Evolutionary conservation across 2,329 filamentous ascomycete genomes (phyloP).

Genomic region (Diplodia intermedia): DNA sequence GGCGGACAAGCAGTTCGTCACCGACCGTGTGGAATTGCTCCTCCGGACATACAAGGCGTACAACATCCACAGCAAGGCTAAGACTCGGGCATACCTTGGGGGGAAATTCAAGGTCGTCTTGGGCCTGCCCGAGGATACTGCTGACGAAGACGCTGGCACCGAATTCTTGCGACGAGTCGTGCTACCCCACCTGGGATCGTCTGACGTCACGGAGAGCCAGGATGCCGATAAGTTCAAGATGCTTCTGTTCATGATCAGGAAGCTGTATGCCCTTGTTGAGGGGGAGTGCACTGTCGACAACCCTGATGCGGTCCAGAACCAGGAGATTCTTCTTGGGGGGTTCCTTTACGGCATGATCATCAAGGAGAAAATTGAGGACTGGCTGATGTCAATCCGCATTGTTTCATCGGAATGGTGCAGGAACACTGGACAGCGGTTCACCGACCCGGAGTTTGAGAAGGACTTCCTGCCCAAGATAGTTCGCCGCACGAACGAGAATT

Average conservation of each 20-base stretch:
- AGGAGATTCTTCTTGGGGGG: constrained; percentile 91
- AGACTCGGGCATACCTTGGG: constrained; percentile 86
- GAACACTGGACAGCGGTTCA: constrained; percentile 66
- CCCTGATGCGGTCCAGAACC: constrained; percentile 94
- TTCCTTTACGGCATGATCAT: constrained; percentile 95
- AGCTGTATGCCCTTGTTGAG: constrained; percentile 90
- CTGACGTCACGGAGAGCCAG: constrained; percentile 81
- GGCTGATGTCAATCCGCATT: constrained; percentile 70
- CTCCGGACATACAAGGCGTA: constrained; percentile 94
- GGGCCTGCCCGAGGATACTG: constrained; percentile 81
- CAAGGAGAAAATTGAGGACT: constrained; percentile 93
- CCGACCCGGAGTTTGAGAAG: constrained; percentile 75
- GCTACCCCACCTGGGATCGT: constrained; percentile 86
- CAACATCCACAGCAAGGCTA: constrained; percentile 77
- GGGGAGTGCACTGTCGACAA: constrained; percentile 95
- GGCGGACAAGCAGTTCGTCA: constrained; percentile 86
- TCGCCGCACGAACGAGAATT: constrained; percentile 81
- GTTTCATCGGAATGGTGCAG: constrained; percentile 63
- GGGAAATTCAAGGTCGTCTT: constrained; percentile 90
- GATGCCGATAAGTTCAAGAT: constrained; percentile 93
- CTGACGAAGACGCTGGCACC: constrained; percentile 85
- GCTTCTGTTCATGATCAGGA: constrained; percentile 94
- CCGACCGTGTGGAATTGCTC: constrained; percentile 89
- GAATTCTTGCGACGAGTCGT: constrained; percentile 92
- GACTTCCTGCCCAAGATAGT: constrained; percentile 83